These are phyloP conservation scores for Penicillium sp. DNA, from an alignment of 2,329 filamentous ascomycete genomes.

Conservation along the genomic window DNA sequence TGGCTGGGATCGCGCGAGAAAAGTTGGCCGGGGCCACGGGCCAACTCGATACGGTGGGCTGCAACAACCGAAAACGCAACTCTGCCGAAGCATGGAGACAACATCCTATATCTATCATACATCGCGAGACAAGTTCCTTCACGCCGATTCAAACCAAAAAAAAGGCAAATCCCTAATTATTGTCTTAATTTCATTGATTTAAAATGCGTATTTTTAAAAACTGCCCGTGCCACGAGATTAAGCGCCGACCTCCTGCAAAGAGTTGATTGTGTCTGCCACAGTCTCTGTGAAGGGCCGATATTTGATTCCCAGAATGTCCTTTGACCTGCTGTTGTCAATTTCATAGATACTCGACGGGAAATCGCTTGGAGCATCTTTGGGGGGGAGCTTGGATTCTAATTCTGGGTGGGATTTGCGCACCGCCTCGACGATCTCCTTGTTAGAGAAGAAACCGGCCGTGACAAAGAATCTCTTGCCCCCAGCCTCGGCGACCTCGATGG, in stretches of 20 bases:
- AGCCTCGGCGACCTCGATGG: constrained; percentile 52
- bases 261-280: constrained; percentile 44
- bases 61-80: constrained; percentile 27
- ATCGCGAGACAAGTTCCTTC: not conserved
- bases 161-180: not conserved
- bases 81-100: not conserved
- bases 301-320: constrained; percentile 46
- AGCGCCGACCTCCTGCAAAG: constrained; percentile 39
- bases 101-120: not conserved
- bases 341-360: constrained; percentile 36
- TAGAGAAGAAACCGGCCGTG: constrained; percentile 46
- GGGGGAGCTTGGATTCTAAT: constrained; percentile 46
- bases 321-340: constrained; percentile 47
- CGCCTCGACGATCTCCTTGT: constrained; percentile 48
- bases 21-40: constrained; percentile 37
- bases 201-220: not conserved
- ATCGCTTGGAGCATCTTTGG: constrained; percentile 38
- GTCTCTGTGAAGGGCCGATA: constrained; percentile 46
- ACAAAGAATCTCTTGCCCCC: constrained; percentile 53
- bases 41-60: constrained; percentile 33
- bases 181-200: not conserved
- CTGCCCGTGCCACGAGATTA: constrained; percentile 16
- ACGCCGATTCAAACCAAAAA: not conserved
- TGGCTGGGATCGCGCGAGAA: constrained; percentile 33
- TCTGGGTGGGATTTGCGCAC: constrained; percentile 50